Evolutionary conservation across 768 basidiomycete species (phyloP), one percentile per base, ranked within the genome.

Genomic region (Mycena galericulata): DNA sequence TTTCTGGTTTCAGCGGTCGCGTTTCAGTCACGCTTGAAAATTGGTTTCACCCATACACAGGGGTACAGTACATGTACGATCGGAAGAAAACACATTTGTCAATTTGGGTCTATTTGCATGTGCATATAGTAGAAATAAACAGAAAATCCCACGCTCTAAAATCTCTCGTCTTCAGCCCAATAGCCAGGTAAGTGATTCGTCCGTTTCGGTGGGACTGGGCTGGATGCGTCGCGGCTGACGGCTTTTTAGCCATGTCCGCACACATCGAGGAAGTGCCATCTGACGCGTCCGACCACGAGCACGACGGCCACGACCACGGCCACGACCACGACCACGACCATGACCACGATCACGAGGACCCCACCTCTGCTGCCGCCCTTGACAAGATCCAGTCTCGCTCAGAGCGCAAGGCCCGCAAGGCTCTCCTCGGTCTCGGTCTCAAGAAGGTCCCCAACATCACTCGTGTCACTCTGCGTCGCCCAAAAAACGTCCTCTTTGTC

Each of bases 401-500:
- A 40, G 96, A 98, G 82, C 92, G 96, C 75, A 98, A 97, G 81
- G 96, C 96, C 57, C 88, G 96, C 79, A 98, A 98, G 83, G 96
- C 96, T 18, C 89, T 98, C 59, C 87, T 96, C 72, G 85, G 91
- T 73, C 86, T 99, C 74, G 98, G 98, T 43, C 83, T 99, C 81
- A 98, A 98, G 85, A 92, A 90, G 81, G 93, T 99, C 62, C 89
- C 92, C 65, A 91, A 89, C 74, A 98, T 99, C 81, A 98, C 95
- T 74, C 89, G 98, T 63, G 98, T 99, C 60, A 97, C 96, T 64
- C 86, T 99, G 75, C 87, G 96, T 78, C 88, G 97, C 80, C 94
- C 98, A 54, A 98, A 98, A 85, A 96, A 96, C 78, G 96, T 97
- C 70, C 89, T 99, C 69, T 94, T 98, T 78, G 97, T 98, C 67